Evolutionary conservation across 2,329 filamentous ascomycete genomes (phyloP).

Genomic region (Arthrobotrys sphaeroides): DNA sequence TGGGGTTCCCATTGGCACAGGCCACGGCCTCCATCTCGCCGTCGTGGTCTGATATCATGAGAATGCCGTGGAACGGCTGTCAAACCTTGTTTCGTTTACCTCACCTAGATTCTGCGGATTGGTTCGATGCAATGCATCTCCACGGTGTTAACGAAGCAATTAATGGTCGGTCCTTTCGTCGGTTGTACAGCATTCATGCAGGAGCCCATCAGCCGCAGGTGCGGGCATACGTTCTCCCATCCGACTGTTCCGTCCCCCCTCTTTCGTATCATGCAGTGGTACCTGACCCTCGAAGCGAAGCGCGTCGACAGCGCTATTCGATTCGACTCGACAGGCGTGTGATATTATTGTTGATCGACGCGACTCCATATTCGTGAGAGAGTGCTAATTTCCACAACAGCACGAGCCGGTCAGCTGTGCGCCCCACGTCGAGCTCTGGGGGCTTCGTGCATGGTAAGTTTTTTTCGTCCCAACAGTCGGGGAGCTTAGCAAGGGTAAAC

Average conservation of each 20-base stretch:
- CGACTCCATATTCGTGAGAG: conserved; percentile 16
- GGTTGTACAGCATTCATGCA: conserved; percentile 47
- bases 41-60: conserved; percentile 47
- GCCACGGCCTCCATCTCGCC: background rate
- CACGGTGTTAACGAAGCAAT: background rate
- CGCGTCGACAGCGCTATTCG: conserved; percentile 17
- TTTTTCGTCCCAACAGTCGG: conserved; percentile 35
- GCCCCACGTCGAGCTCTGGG: conserved; percentile 3
- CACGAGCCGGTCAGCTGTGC: background rate
- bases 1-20: conserved; percentile 11
- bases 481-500: background rate
- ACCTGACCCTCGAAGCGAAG: conserved; percentile 15
- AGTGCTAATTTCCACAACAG: conserved; percentile 39
- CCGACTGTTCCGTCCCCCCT: conserved; percentile 7
- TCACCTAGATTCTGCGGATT: conserved; percentile 7
- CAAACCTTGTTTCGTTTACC: conserved; percentile 50
- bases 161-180: background rate
- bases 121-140: conserved; percentile 1
- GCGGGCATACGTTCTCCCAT: conserved; percentile 16
- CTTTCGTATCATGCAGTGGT: conserved; percentile 4
- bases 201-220: conserved; percentile 34
- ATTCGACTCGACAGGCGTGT: background rate
- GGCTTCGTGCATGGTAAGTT: background rate
- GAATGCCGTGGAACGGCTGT: conserved; percentile 46
- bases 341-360: conserved; percentile 40